phyloP scores from a whole-genome alignment of 1,139 yeast genomes.

The Magnusiomyces paraingens region DNA sequence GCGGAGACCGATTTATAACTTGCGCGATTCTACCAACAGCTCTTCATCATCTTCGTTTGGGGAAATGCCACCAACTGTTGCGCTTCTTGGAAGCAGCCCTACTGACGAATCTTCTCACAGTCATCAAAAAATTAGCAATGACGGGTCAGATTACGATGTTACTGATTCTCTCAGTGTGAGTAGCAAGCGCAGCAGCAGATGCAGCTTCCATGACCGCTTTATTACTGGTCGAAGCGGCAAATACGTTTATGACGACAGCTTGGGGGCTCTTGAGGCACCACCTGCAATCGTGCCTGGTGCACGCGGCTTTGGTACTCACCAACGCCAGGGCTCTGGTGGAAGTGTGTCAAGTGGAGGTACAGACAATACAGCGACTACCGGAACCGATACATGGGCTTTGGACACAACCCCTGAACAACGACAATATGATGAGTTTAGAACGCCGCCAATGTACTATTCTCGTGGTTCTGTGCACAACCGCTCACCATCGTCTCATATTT shows the following conservation, averaged over 20 bases:
- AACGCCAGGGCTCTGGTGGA: background rate
- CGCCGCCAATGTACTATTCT: background rate
- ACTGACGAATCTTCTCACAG: too few species aligned
- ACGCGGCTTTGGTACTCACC: background rate
- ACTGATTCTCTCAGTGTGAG: too few species aligned
- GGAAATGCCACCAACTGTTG: background rate
- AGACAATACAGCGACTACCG: background rate
- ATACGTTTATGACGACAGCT: background rate
- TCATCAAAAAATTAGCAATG: too few species aligned
- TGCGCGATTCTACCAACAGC: background rate
- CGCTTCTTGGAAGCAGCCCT: background rate
- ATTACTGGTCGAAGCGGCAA: background rate
- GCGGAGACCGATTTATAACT: background rate
- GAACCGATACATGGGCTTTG: background rate
- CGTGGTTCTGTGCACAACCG: too few species aligned
- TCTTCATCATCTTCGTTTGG: constrained; percentile 1
- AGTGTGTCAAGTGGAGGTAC: background rate
- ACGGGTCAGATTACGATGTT: too few species aligned
- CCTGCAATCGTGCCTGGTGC: constrained; percentile 1
- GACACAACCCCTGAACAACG: constrained; percentile 4
- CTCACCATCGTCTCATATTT: too few species aligned
- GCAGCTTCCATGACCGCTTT: background rate
- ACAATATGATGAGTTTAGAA: background rate
- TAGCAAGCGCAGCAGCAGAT: too few species aligned
- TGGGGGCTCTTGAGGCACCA: background rate